Conservation (phyloP, 2,329 filamentous ascomycete genomes). For the Macrophomina pseudophaseolina region DNA sequence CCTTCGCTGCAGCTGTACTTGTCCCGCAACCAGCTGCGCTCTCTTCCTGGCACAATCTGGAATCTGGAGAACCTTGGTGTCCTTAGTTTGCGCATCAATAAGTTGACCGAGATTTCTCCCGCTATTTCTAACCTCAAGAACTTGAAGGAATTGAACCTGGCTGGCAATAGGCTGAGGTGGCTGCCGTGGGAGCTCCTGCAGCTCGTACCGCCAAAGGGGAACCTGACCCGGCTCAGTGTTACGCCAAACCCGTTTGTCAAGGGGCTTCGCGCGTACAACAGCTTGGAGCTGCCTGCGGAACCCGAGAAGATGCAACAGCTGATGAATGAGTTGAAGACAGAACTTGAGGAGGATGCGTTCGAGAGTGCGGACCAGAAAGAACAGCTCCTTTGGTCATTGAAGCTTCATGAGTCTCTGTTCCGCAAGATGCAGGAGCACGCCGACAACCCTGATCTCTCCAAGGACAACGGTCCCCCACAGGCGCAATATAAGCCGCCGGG, state of each 20-base stretch:
- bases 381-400: constrained; percentile 16
- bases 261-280: constrained; percentile 35
- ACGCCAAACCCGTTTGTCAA: constrained; percentile 68
- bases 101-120: constrained; percentile 65
- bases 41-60: constrained; percentile 66
- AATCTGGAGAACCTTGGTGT: constrained; percentile 66
- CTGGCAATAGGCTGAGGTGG: constrained; percentile 65
- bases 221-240: constrained; percentile 59
- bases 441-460: neutral
- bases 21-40: constrained; percentile 61
- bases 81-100: constrained; percentile 69
- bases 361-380: neutral
- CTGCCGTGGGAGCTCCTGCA: constrained; percentile 68
- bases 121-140: constrained; percentile 63
- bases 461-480: neutral
- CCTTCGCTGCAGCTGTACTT: constrained; percentile 67
- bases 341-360: neutral
- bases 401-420: constrained; percentile 8
- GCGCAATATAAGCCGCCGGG: constrained; percentile 13
- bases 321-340: neutral
- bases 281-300: constrained; percentile 46
- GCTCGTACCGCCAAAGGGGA: constrained; percentile 52
- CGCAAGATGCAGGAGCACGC: constrained; percentile 12
- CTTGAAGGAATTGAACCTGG: constrained; percentile 68
- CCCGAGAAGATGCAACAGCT: neutral